These are phyloP conservation scores for Leccinum rimulosum DNA, from an alignment of 768 basidiomycete species.

Conservation along the genomic window DNA sequence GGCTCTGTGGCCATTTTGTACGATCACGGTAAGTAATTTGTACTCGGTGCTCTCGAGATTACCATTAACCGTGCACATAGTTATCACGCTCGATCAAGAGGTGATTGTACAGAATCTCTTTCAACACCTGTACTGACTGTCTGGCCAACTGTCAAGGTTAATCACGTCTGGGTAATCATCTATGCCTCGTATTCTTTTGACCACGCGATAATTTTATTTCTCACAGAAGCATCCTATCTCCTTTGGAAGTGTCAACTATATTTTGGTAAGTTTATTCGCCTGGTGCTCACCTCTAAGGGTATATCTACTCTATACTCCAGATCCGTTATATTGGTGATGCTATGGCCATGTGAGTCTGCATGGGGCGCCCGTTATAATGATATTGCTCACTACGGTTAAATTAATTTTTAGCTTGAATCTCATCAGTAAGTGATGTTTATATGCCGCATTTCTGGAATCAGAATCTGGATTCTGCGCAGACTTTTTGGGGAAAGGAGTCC, in stretches of 20 bases:
- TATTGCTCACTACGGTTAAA: neutral
- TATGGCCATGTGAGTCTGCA: slow-evolving; percentile 8
- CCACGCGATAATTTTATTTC: neutral
- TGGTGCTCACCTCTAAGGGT: neutral
- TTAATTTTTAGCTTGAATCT: slow-evolving; percentile 5
- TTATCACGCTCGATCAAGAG: slow-evolving; percentile 1
- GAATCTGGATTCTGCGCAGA: slow-evolving; percentile 3
- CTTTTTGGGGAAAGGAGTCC: slow-evolving; percentile 7
- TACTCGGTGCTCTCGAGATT: neutral
- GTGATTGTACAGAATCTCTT: neutral
- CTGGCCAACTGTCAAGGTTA: neutral
- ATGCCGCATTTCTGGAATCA: no score
- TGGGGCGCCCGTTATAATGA: neutral
- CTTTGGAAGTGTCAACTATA: slow-evolving; percentile 20
- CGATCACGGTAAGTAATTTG: neutral
- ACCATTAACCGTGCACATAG: slow-evolving; percentile 1
- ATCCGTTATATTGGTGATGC: slow-evolving; percentile 14
- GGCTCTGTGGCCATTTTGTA: neutral
- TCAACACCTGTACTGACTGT: neutral
- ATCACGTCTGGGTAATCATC: neutral
- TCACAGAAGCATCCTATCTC: slow-evolving; percentile 4
- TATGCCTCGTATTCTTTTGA: neutral
- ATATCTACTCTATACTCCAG: neutral
- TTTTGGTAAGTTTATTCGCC: neutral
- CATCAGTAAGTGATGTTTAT: slow-evolving; percentile 1